Base-by-base conservation (phyloP, 176 grass and related monocot species). In the Metroxylon sagu region DNA sequence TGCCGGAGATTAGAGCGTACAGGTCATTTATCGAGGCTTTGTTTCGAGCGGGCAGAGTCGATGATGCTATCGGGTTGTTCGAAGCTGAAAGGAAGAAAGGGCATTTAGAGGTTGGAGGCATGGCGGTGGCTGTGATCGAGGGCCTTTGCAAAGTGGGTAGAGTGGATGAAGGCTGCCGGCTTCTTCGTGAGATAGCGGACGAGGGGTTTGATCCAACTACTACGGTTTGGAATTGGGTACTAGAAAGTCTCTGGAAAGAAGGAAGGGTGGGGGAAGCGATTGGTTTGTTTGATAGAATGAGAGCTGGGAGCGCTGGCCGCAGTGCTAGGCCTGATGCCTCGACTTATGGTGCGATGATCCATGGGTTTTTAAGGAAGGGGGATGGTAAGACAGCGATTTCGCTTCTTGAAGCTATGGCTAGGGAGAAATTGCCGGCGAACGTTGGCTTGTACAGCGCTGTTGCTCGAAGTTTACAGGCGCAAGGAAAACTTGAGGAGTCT, bases 11-110 rank as follows among this genome's bases (percentile, higher is more conserved):
- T 18, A 50, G 67, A 21, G 25, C 52, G 19, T 51, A 31, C 29
- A n/a, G 43, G 16, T 71, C 68, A 59, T 71, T 60, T 26, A 3
- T 60, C 7, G 68, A 60, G 55, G 68, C 56, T 49, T 29, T 71
- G 16, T 71, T 50, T 43, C 6, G 3, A 5, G 68, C 48, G 4
- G 23, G 39, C 7, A 71, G 68, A 60, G 23, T n/a, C 49, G 35
- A 71, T 29, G 68, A 71, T 29, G 56, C 68, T 6, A 59, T 71
- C 1, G 25, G 29, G 17, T 60, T 71, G 27, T 71, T 59, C 3
- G 23, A 50, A 16, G 21, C 43, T 50, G 19, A 50, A 19, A 71
- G 15, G 25, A 59, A 29, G 19, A 60, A 28, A 43, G 2, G 19
- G 2, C 14, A 26, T 58, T 6, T 23, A 1, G 27, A 10, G 6